These are phyloP conservation scores for Spirogloea muscicola DNA, from an alignment of 139 green algal species.

Conservation along the genomic window DNA sequence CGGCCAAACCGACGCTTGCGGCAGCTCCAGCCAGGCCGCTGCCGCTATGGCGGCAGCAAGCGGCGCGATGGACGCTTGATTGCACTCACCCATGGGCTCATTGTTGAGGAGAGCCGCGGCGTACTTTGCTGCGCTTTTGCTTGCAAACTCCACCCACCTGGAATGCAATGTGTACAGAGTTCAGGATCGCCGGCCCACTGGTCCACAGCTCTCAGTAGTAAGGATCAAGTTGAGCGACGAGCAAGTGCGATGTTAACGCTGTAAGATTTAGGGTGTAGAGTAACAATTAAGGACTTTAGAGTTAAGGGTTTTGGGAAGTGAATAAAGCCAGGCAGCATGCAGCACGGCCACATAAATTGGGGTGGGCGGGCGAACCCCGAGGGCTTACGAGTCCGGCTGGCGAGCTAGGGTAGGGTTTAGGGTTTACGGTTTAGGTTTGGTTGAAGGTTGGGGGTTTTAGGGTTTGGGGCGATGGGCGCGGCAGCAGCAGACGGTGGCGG, in stretches of 20 bases:
- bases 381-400: not conserved
- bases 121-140: conserved; percentile 82
- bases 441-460: not conserved
- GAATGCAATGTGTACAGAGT: not conserved
- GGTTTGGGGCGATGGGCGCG: not conserved
- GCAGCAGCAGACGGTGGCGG: no score
- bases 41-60: no score
- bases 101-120: conserved; percentile 67
- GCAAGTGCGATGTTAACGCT: not conserved
- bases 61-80: no score
- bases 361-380: not conserved
- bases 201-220: not conserved
- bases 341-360: no score
- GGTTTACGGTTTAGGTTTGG: not conserved
- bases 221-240: not conserved
- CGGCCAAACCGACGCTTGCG: no score
- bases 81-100: conserved; percentile 70
- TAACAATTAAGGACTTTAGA: not conserved
- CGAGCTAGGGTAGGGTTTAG: not conserved
- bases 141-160: conserved; percentile 91
- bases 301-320: no score
- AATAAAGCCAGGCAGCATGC: no score
- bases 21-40: no score
- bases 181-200: no score
- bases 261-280: not conserved